Conservation (phyloP, 78 protist genomes). For the Cavenderia fasciculata region DNA sequence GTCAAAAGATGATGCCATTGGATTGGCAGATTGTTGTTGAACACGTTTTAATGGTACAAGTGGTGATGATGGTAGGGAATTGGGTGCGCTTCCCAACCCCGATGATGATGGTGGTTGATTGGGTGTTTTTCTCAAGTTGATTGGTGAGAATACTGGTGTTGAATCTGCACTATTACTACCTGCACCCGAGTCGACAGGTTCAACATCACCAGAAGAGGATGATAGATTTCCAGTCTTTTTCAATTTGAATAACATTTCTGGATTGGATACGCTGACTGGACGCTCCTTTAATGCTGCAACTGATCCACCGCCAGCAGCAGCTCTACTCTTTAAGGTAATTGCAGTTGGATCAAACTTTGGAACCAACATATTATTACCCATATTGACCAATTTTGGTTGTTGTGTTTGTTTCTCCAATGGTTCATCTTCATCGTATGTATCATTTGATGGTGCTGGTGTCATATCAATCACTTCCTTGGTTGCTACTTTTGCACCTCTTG, state of each 20-base stretch:
- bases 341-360: constrained; percentile 72
- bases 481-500: constrained; percentile 49
- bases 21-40: neutral
- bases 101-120: neutral
- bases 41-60: constrained; percentile 5
- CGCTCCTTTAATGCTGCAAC: constrained; percentile 6
- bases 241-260: constrained; percentile 3
- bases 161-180: constrained; percentile 26
- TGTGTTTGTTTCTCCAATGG: too few species aligned
- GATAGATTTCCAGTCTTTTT: too few species aligned
- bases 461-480: constrained; percentile 29
- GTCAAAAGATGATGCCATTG: neutral
- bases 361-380: constrained; percentile 30
- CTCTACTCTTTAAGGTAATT: constrained; percentile 16
- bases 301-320: constrained; percentile 11
- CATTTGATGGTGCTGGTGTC: neutral
- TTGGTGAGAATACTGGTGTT: neutral
- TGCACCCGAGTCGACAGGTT: too few species aligned
- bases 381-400: constrained; percentile 36
- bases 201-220: too few species aligned
- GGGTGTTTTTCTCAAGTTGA: too few species aligned
- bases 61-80: constrained; percentile 3
- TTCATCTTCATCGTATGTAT: too few species aligned
- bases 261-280: constrained; percentile 22
- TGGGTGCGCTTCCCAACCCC: neutral